These are phyloP conservation scores for Fusarium zealandicum DNA, from an alignment of 2,329 filamentous ascomycete genomes.

Conservation along the genomic window DNA sequence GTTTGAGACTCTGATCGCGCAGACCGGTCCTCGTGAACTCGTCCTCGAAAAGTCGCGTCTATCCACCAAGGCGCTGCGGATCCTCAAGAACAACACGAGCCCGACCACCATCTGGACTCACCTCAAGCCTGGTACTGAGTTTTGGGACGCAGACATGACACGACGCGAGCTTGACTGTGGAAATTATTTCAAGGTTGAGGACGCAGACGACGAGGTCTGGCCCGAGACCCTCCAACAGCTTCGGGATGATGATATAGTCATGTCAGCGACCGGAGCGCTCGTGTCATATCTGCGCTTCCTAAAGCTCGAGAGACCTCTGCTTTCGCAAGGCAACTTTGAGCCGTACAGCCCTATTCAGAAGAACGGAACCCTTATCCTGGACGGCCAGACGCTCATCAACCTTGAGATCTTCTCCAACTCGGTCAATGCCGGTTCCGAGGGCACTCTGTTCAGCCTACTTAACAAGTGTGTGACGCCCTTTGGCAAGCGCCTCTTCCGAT, in stretches of 20 bases:
- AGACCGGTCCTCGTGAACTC: conserved; percentile 87
- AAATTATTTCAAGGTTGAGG: conserved; percentile 75
- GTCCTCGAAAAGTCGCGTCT: conserved; percentile 86
- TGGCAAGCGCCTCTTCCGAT: conserved; percentile 92
- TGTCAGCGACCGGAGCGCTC: conserved; percentile 90
- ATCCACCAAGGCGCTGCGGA: conserved; percentile 87
- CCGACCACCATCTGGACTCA: conserved; percentile 97
- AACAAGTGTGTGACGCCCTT: conserved; percentile 97
- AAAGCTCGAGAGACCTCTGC: conserved; percentile 85
- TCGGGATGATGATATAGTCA: conserved; percentile 79
- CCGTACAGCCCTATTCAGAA: conserved; percentile 91
- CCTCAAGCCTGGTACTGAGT: conserved; percentile 85
- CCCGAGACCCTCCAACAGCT: conserved; percentile 75
- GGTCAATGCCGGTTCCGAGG: conserved; percentile 82
- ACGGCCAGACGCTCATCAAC: conserved; percentile 96
- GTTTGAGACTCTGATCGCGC: conserved; percentile 95
- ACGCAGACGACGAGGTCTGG: conserved; percentile 70
- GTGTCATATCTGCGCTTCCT: conserved; percentile 85
- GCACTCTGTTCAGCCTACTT: conserved; percentile 87
- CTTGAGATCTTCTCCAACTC: conserved; percentile 97
- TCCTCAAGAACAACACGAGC: conserved; percentile 93
- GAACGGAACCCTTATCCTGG: conserved; percentile 89
- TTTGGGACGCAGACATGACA: conserved; percentile 86
- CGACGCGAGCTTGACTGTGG: conserved; percentile 80
- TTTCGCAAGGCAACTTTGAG: conserved; percentile 90